Evolutionary conservation across 2,329 filamentous ascomycete species (phyloP), one percentile per base, ranked within the genome.

Genomic region (Exophiala sp.): DNA sequence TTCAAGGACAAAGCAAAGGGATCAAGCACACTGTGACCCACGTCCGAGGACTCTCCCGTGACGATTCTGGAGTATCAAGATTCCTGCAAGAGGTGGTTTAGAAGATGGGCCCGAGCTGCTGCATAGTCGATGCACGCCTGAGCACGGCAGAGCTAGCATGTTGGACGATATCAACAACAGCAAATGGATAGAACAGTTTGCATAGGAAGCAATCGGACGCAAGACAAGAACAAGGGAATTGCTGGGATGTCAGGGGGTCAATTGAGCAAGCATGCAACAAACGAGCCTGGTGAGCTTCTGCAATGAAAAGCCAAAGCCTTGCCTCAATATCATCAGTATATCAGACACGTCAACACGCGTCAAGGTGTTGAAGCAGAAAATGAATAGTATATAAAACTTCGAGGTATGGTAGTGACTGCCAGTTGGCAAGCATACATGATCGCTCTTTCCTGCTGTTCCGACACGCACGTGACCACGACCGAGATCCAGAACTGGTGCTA

Each of bases 31-130:
- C 34, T 18, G 19, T 41, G 34, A 58, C 55, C 40, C 45, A 58
- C 55, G 44, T 14, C 47, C 52, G 29, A 58, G 30, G 2, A 53
- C 48, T 24, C 56, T 46, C 22, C 55, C 55, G 8, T 16, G 37
- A 14, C 43, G 34, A 29, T 56, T 38, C 41, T 53, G 53, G 30
- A 53, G 55, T 18, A 47, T 27, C 24, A 56, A 37, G 9, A 34
- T 27, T n/a, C 55, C 55, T 3, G 47, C 55, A 38, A 48, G 47
- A 37, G 30, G 32, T 14, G 50, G 41, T 11, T 23, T 47, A 13
- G 50, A 39, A 18, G 47, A 44, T n/a, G 42, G 30, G 22, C n/a
- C 16, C 3, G 43, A 24, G 21, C 14, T 34, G 27, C 48, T 49
- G 51, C 34, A 32, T 30, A 53, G 10, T 34, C 49, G 50, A 19